These are phyloP conservation scores for Rhynchosporium secalis DNA, from an alignment of 2,329 filamentous ascomycete genomes.

Conservation along the genomic window DNA sequence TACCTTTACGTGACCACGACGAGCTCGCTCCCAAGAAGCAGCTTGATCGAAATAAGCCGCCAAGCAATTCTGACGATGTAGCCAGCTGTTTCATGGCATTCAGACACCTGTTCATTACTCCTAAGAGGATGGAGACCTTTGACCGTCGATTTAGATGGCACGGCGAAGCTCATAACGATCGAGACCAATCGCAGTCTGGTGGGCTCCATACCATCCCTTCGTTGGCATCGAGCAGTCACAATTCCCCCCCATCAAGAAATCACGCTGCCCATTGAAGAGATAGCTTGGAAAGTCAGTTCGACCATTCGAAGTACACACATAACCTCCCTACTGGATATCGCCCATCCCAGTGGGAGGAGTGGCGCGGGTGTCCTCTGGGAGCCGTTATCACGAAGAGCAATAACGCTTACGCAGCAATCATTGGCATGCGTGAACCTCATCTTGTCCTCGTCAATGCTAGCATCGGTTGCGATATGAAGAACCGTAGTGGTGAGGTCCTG, in stretches of 20 bases:
- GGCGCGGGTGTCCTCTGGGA: not conserved
- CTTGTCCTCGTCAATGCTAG: not conserved
- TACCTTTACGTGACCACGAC: too few species aligned
- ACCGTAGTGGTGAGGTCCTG: not conserved
- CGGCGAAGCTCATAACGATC: too few species aligned
- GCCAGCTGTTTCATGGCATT: too few species aligned
- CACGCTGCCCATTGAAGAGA: not conserved
- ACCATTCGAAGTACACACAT: not conserved
- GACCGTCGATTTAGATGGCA: too few species aligned
- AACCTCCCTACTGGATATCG: not conserved
- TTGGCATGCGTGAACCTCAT: not conserved
- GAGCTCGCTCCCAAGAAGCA: too few species aligned
- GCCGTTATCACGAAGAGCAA: not conserved
- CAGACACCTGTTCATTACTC: too few species aligned
- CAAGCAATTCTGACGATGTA: too few species aligned
- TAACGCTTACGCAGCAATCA: not conserved
- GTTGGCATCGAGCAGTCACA: not conserved
- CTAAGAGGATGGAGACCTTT: too few species aligned
- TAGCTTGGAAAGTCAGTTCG: not conserved
- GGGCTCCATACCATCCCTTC: not conserved
- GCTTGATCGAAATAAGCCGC: too few species aligned
- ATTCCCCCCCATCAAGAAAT: not conserved
- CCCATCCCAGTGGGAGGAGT: not conserved
- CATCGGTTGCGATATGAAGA: not conserved
- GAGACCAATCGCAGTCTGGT: not conserved